Evolutionary conservation across 306 rosid genomes (phyloP), one percentile per base, ranked within the genome.

Genomic region (Acacia confusa): DNA sequence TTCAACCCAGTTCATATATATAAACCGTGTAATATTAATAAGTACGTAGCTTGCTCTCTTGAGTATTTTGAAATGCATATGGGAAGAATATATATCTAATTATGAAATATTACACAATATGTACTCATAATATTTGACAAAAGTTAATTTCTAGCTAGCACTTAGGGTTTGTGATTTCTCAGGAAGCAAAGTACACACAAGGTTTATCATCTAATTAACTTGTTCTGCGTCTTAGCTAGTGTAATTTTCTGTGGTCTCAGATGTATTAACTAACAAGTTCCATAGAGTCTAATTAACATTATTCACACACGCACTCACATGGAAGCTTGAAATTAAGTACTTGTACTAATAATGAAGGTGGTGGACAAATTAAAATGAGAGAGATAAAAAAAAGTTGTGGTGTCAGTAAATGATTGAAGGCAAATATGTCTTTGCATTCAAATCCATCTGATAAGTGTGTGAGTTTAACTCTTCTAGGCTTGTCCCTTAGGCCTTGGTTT

Each of bases 381-480:
- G 68, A 61, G 9, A 4, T n/a, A 58, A 61, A 27, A 61, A 20
- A 11, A 19, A 61, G 14, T 5, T 2, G 4, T 66, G 2, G 38
- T 32, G 71, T 34, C 44, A 66, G 71, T 34, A n/a, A 64, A 28
- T 27, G 0, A 30, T 40, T 70, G 24, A 61, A 32, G 2, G 40
- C 53, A n/a, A 76, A 75, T 32, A 32, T 48, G 8, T 12, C 36
- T 55, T 79, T 28, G 60, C 66, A 41, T 72, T 82, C 76, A 85
- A 75, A 70, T 47, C 52, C 79, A 57, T 69, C 78, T 61, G 79
- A 68, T 32, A 84, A 75, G 6, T 68, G 15, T 55, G 27, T 55
- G 27, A 22, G 30, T 8, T 19, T 20, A 24, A n/a, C 64, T 7
- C 30, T 57, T 57, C 64, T 22, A 9, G 22, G 28, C 64, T 57